phyloP scores from a whole-genome alignment of 495 filamentous ascomycete species.

The Trichoderma reesei region DNA sequence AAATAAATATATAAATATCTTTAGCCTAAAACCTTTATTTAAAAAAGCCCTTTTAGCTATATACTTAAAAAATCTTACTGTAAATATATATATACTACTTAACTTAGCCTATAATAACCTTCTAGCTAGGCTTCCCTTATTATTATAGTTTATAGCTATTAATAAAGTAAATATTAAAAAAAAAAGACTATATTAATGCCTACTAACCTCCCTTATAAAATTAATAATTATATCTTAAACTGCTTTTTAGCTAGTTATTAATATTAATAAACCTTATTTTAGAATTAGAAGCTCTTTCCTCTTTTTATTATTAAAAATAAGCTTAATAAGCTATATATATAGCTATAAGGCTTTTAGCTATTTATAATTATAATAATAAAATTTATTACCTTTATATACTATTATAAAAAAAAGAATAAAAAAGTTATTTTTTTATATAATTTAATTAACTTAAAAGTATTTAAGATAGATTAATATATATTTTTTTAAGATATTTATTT shows the following conservation, averaged over 20 bases:
- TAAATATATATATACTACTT: not conserved
- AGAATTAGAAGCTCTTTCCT: not conserved
- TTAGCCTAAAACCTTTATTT: not conserved
- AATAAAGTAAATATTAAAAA: not conserved
- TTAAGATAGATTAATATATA: not conserved
- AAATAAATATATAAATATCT: not conserved
- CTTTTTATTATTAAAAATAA: not conserved
- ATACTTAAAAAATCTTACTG: not conserved
- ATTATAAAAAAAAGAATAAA: not conserved
- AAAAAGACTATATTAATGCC: not conserved
- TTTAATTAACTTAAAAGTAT: not conserved
- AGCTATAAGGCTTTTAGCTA: not conserved
- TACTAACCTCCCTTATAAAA: not conserved
- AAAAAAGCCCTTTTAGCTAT: not conserved
- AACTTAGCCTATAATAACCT: not conserved
- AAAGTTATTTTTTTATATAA: not conserved
- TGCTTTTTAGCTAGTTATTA: not conserved
- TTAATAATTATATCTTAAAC: not conserved
- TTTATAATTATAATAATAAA: not conserved
- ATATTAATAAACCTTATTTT: not conserved
- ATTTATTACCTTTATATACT: not conserved
- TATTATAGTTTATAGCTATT: not conserved
- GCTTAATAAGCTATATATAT: not conserved
- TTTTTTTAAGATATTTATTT: not conserved
- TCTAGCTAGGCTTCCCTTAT: not conserved